A percentile compares a stretch with the other conserved stretches of the same genome.
Conservation (phyloP, 2,329 filamentous ascomycete genomes). For the Cucurbitaria berberidis region DNA sequence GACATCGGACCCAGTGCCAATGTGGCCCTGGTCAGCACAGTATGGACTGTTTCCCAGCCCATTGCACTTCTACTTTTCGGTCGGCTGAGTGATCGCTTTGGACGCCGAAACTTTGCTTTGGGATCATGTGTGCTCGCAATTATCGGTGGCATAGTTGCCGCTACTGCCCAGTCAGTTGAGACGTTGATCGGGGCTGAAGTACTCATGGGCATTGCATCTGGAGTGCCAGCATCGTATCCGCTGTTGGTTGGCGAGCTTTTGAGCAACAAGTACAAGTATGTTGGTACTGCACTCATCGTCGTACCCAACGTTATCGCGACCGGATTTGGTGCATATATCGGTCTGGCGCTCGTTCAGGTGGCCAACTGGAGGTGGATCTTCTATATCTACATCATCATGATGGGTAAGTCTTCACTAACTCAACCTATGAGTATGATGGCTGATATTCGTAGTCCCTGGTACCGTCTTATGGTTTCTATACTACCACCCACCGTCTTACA, state of each 20-base stretch:
- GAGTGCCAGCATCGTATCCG: conserved; percentile 35
- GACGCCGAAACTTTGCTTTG: conserved; percentile 34
- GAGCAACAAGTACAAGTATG: conserved; percentile 44
- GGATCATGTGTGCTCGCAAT: conserved; percentile 26
- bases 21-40: conserved; percentile 37
- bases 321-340: conserved; percentile 55
- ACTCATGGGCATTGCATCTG: conserved; percentile 36
- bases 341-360: conserved; percentile 52
- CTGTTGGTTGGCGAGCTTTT: conserved; percentile 42
- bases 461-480: conserved; percentile 33
- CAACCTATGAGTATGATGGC: conserved; percentile 13
- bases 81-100: conserved; percentile 34
- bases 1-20: conserved; percentile 37
- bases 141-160: conserved; percentile 35
- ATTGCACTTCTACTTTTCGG: conserved; percentile 33
- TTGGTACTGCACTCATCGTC: conserved; percentile 22
- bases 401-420: conserved; percentile 23
- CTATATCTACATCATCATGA: conserved; percentile 54
- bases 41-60: conserved; percentile 30
- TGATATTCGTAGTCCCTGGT: conserved; percentile 40
- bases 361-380: conserved; percentile 52
- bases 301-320: conserved; percentile 35
- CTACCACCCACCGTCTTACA: conserved; percentile 54
- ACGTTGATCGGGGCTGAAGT: conserved; percentile 39
- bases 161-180: conserved; percentile 38